Evolutionary conservation across 2,329 filamentous ascomycete genomes (phyloP).

Genomic region (Fusarium graminum): DNA sequence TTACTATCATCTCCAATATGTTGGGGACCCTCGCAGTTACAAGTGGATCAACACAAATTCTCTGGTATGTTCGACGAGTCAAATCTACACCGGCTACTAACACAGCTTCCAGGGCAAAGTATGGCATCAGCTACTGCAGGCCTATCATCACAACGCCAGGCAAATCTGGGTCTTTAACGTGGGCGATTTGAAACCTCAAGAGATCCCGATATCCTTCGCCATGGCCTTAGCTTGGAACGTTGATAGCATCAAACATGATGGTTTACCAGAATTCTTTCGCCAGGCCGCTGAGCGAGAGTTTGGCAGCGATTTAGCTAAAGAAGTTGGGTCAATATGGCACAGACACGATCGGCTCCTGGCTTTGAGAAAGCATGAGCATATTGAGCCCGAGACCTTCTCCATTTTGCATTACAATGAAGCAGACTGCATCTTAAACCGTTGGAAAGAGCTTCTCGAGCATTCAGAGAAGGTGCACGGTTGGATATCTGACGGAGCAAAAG

Average conservation of each 20-base stretch:
- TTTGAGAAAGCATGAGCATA: conserved; percentile 69
- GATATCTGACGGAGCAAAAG: conserved; percentile 57
- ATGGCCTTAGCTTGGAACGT: conserved; percentile 70
- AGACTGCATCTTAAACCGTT: conserved; percentile 62
- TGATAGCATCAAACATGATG: conserved; percentile 56
- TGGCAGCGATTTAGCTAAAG: conserved; percentile 56
- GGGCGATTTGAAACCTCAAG: conserved; percentile 71
- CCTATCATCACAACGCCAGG: conserved; percentile 62
- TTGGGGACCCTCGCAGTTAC: conserved; percentile 70
- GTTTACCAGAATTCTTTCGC: conserved; percentile 59
- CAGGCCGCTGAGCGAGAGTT: conserved; percentile 65
- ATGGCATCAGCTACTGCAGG: conserved; percentile 67
- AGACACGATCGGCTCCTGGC: conserved; percentile 61
- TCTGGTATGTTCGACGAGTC: conserved; percentile 53
- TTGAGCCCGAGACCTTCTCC: conserved; percentile 68
- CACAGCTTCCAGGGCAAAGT: conserved; percentile 47
- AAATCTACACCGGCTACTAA: not conserved
- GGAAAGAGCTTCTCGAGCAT: conserved; percentile 59
- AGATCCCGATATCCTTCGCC: conserved; percentile 67
- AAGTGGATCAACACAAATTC: conserved; percentile 74
- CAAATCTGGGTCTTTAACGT: conserved; percentile 74
- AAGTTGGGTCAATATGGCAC: conserved; percentile 62
- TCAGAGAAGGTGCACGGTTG: conserved; percentile 59
- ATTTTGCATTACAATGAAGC: conserved; percentile 71
- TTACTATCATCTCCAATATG: conserved; percentile 72